A percentile compares a stretch with the other conserved stretches of the same genome.
phyloP scores from a whole-genome alignment of 2,329 filamentous ascomycete genomes.

The Microcera coccophila region DNA sequence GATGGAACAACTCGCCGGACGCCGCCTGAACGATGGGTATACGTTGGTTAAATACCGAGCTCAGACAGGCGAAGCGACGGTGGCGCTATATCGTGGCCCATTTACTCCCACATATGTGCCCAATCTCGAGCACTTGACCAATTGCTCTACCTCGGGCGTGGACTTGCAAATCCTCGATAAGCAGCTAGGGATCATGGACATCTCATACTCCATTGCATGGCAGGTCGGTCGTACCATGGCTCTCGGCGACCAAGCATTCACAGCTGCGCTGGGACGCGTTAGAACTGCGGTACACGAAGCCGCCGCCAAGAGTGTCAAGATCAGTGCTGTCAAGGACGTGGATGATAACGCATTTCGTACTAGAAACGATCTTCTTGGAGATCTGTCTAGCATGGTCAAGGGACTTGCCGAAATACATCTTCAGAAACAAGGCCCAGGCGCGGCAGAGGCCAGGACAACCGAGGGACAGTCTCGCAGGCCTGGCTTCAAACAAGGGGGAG shows the following conservation, averaged over 20 bases:
- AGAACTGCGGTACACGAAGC: not conserved
- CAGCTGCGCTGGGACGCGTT: constrained; percentile 20
- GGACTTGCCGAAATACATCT: not conserved
- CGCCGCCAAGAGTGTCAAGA: not conserved
- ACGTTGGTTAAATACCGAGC: constrained; percentile 32
- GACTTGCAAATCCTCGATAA: constrained; percentile 41
- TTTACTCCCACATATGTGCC: constrained; percentile 31
- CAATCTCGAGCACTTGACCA: constrained; percentile 1
- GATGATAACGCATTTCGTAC: not conserved
- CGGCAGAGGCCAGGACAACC: too few relatives aligned
- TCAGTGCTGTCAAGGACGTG: not conserved
- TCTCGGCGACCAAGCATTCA: constrained; percentile 32
- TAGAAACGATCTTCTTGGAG: not conserved
- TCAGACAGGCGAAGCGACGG: constrained; percentile 39
- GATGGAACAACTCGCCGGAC: constrained; percentile 1
- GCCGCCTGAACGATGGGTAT: constrained; percentile 37
- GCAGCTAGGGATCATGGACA: constrained; percentile 39
- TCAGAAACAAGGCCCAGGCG: not conserved
- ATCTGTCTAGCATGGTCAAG: not conserved
- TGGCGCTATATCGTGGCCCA: constrained; percentile 37
- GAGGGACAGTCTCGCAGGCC: too few relatives aligned
- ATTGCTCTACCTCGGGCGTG: constrained; percentile 30
- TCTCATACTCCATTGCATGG: constrained; percentile 44
- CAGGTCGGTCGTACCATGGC: constrained; percentile 39
- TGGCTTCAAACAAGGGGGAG: not conserved